Evolutionary conservation across 2,329 filamentous ascomycete genomes (phyloP).

Genomic region (Arthrobotrys sinensis): DNA sequence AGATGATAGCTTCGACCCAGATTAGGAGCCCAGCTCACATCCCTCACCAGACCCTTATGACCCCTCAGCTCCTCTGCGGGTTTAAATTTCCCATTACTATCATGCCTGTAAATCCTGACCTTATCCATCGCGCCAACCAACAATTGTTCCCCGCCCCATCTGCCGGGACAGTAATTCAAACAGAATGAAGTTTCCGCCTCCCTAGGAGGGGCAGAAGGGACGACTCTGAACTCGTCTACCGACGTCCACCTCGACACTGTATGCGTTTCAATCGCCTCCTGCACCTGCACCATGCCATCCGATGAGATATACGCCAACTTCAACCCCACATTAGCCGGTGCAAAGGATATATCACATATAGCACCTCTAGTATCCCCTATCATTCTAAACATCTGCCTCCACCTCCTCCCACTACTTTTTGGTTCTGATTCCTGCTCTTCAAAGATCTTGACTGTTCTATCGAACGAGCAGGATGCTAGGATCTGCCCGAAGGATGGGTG

Average conservation of each 20-base stretch:
- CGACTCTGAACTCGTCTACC: constrained; percentile 63
- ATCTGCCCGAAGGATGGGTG: constrained; percentile 65
- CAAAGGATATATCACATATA: constrained; percentile 64
- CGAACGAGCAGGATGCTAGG: constrained; percentile 65
- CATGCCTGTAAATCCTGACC: constrained; percentile 82
- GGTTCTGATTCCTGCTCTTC: constrained; percentile 64
- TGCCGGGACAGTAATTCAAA: constrained; percentile 63
- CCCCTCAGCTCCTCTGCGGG: constrained; percentile 82
- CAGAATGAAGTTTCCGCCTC: constrained; percentile 64
- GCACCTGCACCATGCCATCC: constrained; percentile 64
- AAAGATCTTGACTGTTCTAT: constrained; percentile 64
- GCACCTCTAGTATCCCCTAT: constrained; percentile 63
- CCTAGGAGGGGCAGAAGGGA: constrained; percentile 60
- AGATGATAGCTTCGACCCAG: constrained; percentile 92
- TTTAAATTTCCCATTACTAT: constrained; percentile 84
- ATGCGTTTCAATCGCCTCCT: constrained; percentile 65
- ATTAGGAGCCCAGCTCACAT: constrained; percentile 92
- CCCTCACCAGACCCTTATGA: constrained; percentile 83
- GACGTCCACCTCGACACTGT: constrained; percentile 64
- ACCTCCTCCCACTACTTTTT: constrained; percentile 61
- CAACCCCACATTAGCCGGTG: constrained; percentile 62
- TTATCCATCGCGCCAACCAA: constrained; percentile 88
- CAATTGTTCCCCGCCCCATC: constrained; percentile 69
- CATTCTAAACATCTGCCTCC: constrained; percentile 64
- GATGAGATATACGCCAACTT: constrained; percentile 64